Evolutionary conservation across 1,284 basidiomycete genomes (phyloP), one percentile per base, ranked within the genome.

Genomic region (Grifola frondosa): DNA sequence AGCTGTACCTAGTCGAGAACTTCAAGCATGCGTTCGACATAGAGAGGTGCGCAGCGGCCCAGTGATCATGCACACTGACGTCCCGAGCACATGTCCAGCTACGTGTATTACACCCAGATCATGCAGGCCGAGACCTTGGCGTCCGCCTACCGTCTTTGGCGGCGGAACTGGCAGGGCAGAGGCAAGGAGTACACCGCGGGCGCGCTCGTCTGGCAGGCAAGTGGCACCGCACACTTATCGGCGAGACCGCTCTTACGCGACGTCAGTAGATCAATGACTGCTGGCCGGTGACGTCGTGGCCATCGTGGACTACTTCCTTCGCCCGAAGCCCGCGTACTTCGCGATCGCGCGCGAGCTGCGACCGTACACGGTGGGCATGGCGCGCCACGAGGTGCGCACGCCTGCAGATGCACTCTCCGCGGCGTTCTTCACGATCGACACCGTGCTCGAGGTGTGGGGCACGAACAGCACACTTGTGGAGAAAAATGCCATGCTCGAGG

Each of bases 1-100:
- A 91, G 77, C 73, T 90, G 17, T 95, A 94, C 64, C 75, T 95
- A 33, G 74, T 91, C 60, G 92, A 95, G 66, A 95, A 95, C 68
- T 91, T 91, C 69, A 89, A 81, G 64, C 89, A 93, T 62, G 75
- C 86, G 0, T 91, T 92, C 60, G 87, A 93, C 59, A 88, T 93
- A 70, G 85, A 91, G 59, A 88, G 82, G 56, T 59, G 48, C 43
- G 52, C 30, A 19, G 29, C 37, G 37, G 32, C 30, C 42, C 21
- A 20, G 44, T 43, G 44, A 38, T 42, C 33, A 26, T 25, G 21
- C 9, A 19, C 26, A 28, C 40, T 19, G 20, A 25, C 35, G 15
- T 12, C 23, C 36, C 35, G 42, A 30, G 29, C 28, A 30, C 30
- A 39, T 29, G 24, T 26, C 7, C 45, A 82, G 80, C 36, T 73